Evolutionary conservation across 768 basidiomycete species (phyloP), one percentile per base, ranked within the genome.

Genomic region (Scleroderma bovista): DNA sequence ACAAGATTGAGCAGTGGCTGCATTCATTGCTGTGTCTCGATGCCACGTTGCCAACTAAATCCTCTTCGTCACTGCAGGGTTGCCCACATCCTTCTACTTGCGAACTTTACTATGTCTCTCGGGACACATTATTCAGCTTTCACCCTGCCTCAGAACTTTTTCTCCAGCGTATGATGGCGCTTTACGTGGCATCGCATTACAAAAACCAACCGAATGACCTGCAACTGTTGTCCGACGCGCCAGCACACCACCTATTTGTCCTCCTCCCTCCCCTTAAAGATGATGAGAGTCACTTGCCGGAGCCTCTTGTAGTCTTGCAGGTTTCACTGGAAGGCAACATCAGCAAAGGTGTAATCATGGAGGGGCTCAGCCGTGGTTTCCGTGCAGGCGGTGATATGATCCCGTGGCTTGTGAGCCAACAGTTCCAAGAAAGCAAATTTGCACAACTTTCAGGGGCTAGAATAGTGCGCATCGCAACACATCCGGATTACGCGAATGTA

Each of bases 141-240:
- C 93, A 99, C 64, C 92, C 94, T 3, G 96, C 94, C 8, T 90
- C 88, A n/a, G 96, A 99, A 67, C 77, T 90, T 29, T 99, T 99
- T 74, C 78, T 99, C 24, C 96, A 99, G 69, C 82, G 94, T 32
- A 93, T 98, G 87, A 96, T 97, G 93, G 86, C 91, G 16, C 76
- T 98, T 2, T 99, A 97, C 67, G 95, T 98, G 46, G 91, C 96
- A 1, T 88, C 87, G 45, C 96, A 99, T 65, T 99, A 99, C 75
- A 99, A 99, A 70, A 99, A 98, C 68, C 91, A 94, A 62, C 96
- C 96, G 17, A 98, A 99, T 64, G 96, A 99, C 65, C 76, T 99
- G n/a, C 95, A 98, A 66, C 79, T 99, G 46, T 81, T 98, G 67
- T 90, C 88, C 11, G 96, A 99, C 59, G 96, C 96, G 1, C 96